Percentiles rank a stretch among this genome's conserved stretches.
Conservation (phyloP, 2,329 filamentous ascomycete genomes). For the Hypoxylon sp. region DNA sequence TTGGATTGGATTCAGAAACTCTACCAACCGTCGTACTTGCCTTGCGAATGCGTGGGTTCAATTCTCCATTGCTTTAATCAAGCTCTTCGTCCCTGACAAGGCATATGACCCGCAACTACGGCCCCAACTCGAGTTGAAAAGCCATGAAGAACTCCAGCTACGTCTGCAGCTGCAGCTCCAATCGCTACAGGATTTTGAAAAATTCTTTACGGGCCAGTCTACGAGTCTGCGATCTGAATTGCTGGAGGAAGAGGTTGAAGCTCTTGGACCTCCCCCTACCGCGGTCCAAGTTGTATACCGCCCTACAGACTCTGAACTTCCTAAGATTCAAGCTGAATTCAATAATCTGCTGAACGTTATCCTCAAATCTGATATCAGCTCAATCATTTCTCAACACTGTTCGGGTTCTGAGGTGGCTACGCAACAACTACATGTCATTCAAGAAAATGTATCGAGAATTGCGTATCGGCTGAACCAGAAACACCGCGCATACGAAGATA, state of each 20-base stretch:
- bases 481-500: slow-evolving; percentile 87
- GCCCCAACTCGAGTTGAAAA: slow-evolving; percentile 75
- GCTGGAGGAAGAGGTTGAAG: slow-evolving; percentile 72
- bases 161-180: slow-evolving; percentile 70
- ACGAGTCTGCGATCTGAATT: slow-evolving; percentile 76
- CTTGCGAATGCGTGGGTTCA: slow-evolving; percentile 79
- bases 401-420: slow-evolving; percentile 54
- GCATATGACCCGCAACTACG: slow-evolving; percentile 84
- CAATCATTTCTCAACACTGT: slow-evolving; percentile 56
- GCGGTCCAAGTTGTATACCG: slow-evolving; percentile 78
- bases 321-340: slow-evolving; percentile 85
- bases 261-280: slow-evolving; percentile 76
- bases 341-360: slow-evolving; percentile 79
- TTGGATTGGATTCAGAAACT: slow-evolving; percentile 56
- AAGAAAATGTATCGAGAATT: slow-evolving; percentile 75
- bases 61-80: slow-evolving; percentile 80
- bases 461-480: slow-evolving; percentile 76
- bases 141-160: slow-evolving; percentile 67
- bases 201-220: slow-evolving; percentile 75
- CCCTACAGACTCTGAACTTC: slow-evolving; percentile 76
- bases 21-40: slow-evolving; percentile 49
- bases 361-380: slow-evolving; percentile 63
- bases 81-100: slow-evolving; percentile 87
- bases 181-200: slow-evolving; percentile 76
- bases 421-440: slow-evolving; percentile 66